Percentiles rank a stretch among this genome's conserved stretches.
Conservation (phyloP, 306 rosid species). For the Vachellia pachyceras region DNA sequence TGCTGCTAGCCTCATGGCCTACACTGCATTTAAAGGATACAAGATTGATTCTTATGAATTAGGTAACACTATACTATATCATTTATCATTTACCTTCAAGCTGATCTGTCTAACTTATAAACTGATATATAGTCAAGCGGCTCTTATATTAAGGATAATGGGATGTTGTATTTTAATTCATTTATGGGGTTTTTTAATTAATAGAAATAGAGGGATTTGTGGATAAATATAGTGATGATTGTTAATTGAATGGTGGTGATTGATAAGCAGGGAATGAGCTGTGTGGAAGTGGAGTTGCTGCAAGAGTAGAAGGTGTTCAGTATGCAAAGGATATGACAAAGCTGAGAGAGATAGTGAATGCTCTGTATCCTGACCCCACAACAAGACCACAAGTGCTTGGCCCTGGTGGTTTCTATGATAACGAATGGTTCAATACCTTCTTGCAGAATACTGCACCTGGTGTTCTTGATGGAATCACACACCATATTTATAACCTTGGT, state of each 20-base stretch:
- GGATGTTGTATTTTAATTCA: too few species aligned
- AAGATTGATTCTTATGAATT: constrained; percentile 66
- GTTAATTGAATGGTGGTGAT: background rate
- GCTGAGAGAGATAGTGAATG: constrained; percentile 44
- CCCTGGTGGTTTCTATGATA: constrained; percentile 67
- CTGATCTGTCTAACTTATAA: too few species aligned
- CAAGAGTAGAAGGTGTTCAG: constrained; percentile 51
- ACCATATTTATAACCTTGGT: constrained; percentile 80
- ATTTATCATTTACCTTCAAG: too few species aligned
- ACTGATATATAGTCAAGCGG: too few species aligned
- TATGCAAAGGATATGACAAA: constrained; percentile 60
- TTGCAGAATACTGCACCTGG: constrained; percentile 51
- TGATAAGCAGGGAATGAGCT: constrained; percentile 62
- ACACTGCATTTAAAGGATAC: constrained; percentile 64
- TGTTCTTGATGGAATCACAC: constrained; percentile 60
- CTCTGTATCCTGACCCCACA: constrained; percentile 42
- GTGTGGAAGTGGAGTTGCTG: constrained; percentile 50
- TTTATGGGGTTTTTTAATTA: too few species aligned
- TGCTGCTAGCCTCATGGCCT: constrained; percentile 58
- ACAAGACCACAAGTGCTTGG: constrained; percentile 65
- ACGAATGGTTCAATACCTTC: constrained; percentile 63
- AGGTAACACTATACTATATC: constrained; percentile 35
- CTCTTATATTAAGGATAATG: too few species aligned
- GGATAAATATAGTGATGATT: too few species aligned
- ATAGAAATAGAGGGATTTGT: too few species aligned